Evolutionary conservation across 768 basidiomycete species (phyloP).

Genomic region (Termitomyces sp.): DNA sequence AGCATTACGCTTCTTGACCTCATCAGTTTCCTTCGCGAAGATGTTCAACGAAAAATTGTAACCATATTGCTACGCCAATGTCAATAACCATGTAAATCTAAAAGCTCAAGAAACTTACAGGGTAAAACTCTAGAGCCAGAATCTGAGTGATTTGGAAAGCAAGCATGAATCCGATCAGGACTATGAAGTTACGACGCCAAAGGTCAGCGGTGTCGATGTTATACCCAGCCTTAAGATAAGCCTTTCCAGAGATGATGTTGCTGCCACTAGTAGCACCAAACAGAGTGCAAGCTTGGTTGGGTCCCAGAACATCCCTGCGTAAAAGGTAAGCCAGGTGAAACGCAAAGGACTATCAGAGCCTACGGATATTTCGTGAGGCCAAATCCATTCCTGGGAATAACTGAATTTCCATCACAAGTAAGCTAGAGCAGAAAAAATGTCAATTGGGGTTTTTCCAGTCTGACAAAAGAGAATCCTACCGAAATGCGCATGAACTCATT

Average conservation of each 20-base stretch:
- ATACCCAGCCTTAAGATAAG: slow-evolving; percentile 60
- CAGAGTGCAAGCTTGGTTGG: slow-evolving; percentile 78
- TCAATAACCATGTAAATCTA: neutral
- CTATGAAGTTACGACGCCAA: slow-evolving; percentile 67
- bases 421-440: slow-evolving; percentile 34
- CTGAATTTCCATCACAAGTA: slow-evolving; percentile 58
- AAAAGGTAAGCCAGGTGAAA: slow-evolving; percentile 7
- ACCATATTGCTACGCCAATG: slow-evolving; percentile 41
- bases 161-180: slow-evolving; percentile 67
- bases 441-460: neutral
- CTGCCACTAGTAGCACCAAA: slow-evolving; percentile 61
- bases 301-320: slow-evolving; percentile 44
- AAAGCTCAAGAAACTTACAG: slow-evolving; percentile 33
- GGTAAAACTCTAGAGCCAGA: slow-evolving; percentile 60
- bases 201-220: slow-evolving; percentile 45
- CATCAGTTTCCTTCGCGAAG: slow-evolving; percentile 54
- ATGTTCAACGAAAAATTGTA: slow-evolving; percentile 48
- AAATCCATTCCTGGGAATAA: slow-evolving; percentile 62
- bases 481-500: slow-evolving; percentile 79
- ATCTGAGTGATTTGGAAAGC: slow-evolving; percentile 69
- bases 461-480: slow-evolving; percentile 31
- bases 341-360: slow-evolving; percentile 20
- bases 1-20: slow-evolving; percentile 52
- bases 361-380: slow-evolving; percentile 60
- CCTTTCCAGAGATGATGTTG: slow-evolving; percentile 48